Conservation (phyloP, 192 early-diverging fungal species). For the Podila epigama region DNA sequence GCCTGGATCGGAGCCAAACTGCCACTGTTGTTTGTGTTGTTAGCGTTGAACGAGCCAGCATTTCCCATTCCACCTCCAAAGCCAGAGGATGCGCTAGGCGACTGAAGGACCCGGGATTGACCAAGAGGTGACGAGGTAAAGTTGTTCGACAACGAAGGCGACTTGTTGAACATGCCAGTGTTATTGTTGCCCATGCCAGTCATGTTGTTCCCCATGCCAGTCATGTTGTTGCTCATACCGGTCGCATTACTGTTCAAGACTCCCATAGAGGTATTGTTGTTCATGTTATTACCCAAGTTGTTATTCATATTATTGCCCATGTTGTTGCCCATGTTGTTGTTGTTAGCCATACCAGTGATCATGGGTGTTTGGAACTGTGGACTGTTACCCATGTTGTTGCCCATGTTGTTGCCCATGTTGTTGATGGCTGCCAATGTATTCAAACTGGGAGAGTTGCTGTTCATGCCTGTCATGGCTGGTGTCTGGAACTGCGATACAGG, state of each 20-base stretch:
- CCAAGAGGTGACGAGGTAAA: slow-evolving; percentile 36
- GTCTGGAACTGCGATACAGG: slow-evolving; percentile 17
- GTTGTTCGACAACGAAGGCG: slow-evolving; percentile 32
- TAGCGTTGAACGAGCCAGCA: slow-evolving; percentile 11
- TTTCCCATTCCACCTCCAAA: slow-evolving; percentile 12
- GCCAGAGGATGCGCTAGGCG: slow-evolving; percentile 1
- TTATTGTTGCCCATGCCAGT: slow-evolving; percentile 15
- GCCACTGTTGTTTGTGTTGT: background rate
- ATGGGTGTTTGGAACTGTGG: too few species aligned
- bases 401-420: slow-evolving; percentile 17
- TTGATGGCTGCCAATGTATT: slow-evolving; percentile 3
- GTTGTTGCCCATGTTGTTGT: slow-evolving; percentile 18
- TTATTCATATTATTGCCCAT: slow-evolving; percentile 12
- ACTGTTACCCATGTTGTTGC: slow-evolving; percentile 20
- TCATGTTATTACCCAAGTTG: slow-evolving; percentile 10
- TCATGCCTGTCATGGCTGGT: slow-evolving; percentile 21
- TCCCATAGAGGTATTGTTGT: slow-evolving; percentile 8
- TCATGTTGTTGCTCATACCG: slow-evolving; percentile 11
- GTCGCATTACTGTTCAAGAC: slow-evolving; percentile 1
- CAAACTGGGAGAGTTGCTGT: background rate
- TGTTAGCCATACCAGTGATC: too few species aligned
- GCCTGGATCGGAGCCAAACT: slow-evolving; percentile 29
- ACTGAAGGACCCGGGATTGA: slow-evolving; percentile 38
- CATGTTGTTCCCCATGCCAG: slow-evolving; percentile 18
- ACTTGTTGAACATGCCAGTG: slow-evolving; percentile 27